Base-by-base conservation (phyloP, 2,329 filamentous ascomycete species). In the Bipolaris victoriae region DNA sequence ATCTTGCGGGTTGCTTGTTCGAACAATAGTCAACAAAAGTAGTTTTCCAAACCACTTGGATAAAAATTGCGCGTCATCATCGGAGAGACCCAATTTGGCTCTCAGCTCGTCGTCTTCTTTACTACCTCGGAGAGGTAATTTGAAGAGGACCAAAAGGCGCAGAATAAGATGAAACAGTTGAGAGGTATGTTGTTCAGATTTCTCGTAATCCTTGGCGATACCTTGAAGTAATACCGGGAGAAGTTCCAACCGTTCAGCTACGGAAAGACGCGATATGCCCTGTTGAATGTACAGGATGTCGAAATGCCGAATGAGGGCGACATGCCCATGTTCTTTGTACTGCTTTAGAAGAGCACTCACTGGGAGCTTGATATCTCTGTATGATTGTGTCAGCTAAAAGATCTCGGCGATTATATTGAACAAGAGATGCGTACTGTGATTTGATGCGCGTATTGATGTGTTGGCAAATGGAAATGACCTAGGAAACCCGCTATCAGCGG, bases 281-380 rank as follows among this genome's bases (percentile, higher is more conserved):
- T 96, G 91, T 70, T 96, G 91, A 36, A 97, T 90, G 72, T 96
- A 97, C 16, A 90, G 83, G 39, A 98, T 80, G 76, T 98, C 93
- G 66, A 97, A 90, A 72, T 96, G 91, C 62, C 91, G 89, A 63
- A 99, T 86, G 36, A 97, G 82, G 1, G 88, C 81, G 11, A 88
- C 89, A 37, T 87, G 62, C 18, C 66, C 82, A 36, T 86, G 86
- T 20, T 90, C 86, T 76, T 96, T 96, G 82, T 96, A 97, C 75
- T 98, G 95, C 66, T 92, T 89, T 52, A 98, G 77, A 16, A 99
- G 82, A 15, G 88, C 86, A n/a, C 86, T 84, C 11, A 98, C 92
- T 0, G 95, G 95, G 5, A 99, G 81, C 52, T 93, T 83, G 62
- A 97, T 87, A 7, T 83, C 81, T 59, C 76, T 79, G 43, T 24